These are phyloP conservation scores for Exophiala alcalophila DNA, from an alignment of 2,329 filamentous ascomycete species.

Conservation along the genomic window DNA sequence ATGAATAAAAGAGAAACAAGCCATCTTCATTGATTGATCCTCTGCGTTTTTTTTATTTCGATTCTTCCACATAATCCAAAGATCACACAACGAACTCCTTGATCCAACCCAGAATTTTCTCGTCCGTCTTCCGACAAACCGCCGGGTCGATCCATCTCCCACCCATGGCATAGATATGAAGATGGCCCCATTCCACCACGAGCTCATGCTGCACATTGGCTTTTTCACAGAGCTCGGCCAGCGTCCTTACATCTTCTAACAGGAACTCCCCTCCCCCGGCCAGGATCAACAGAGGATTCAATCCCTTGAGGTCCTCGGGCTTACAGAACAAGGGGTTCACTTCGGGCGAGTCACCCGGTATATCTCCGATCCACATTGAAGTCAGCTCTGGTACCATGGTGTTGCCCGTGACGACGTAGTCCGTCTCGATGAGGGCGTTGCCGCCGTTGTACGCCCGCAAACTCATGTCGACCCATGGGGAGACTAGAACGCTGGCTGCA, in stretches of 20 bases:
- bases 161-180: conserved; percentile 18
- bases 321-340: conserved; percentile 8
- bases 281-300: conserved; percentile 12
- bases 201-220: conserved; percentile 4
- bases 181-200: conserved; percentile 10
- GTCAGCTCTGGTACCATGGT: not conserved
- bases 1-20: conserved; percentile 1
- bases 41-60: too few species aligned
- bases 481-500: conserved; percentile 83
- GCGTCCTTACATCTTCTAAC: conserved; percentile 4
- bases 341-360: conserved; percentile 3
- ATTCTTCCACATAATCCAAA: too few species aligned
- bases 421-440: conserved; percentile 11
- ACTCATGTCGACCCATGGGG: conserved; percentile 91
- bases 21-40: too few species aligned
- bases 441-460: conserved; percentile 12
- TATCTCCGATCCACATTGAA: conserved; percentile 1
- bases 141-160: conserved; percentile 9
- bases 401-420: conserved; percentile 16
- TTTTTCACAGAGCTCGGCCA: conserved; percentile 4
- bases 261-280: conserved; percentile 12
- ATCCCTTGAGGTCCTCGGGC: conserved; percentile 3
- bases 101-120: conserved; percentile 14
- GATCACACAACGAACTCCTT: too few species aligned
- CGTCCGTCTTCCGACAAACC: conserved; percentile 11